Evolutionary conservation across 345 rosid genomes (phyloP).

Genomic region (Gossypium ekmanianum): DNA sequence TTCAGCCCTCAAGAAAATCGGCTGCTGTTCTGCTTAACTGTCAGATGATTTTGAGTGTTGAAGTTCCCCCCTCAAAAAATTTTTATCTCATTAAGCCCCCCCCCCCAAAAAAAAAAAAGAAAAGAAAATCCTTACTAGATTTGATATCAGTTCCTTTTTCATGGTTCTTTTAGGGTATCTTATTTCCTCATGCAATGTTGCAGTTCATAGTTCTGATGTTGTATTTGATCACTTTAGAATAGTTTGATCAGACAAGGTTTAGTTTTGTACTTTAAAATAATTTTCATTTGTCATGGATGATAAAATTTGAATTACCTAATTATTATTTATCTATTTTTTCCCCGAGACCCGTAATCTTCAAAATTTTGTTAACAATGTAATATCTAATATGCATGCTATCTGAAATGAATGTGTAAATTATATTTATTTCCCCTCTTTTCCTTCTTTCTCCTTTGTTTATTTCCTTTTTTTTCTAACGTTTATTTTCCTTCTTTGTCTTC

Average conservation of each 20-base stretch:
- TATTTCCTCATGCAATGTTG: background rate
- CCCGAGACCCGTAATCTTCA: too few relatives aligned
- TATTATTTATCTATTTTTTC: too few relatives aligned
- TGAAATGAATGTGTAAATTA: too few relatives aligned
- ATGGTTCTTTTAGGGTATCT: background rate
- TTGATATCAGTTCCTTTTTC: background rate
- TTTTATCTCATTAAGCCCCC: background rate
- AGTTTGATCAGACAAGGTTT: background rate
- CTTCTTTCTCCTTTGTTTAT: too few relatives aligned
- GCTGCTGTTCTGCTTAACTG: conserved; percentile 55
- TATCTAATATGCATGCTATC: too few relatives aligned
- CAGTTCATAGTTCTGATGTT: background rate
- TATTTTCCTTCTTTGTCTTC: too few relatives aligned
- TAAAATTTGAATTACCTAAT: background rate
- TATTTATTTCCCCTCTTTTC: too few relatives aligned
- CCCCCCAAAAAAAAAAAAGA: background rate
- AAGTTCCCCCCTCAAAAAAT: background rate
- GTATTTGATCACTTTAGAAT: conserved; percentile 5
- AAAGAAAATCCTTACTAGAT: too few relatives aligned
- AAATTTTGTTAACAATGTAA: too few relatives aligned
- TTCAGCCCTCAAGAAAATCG: conserved; percentile 64
- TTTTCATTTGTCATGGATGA: background rate
- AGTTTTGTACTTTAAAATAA: background rate
- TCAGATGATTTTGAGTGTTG: background rate
- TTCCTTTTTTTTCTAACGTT: too few relatives aligned